phyloP scores from a whole-genome alignment of 1,139 yeast genomes.

The Suhomyces bokatorum region DNA sequence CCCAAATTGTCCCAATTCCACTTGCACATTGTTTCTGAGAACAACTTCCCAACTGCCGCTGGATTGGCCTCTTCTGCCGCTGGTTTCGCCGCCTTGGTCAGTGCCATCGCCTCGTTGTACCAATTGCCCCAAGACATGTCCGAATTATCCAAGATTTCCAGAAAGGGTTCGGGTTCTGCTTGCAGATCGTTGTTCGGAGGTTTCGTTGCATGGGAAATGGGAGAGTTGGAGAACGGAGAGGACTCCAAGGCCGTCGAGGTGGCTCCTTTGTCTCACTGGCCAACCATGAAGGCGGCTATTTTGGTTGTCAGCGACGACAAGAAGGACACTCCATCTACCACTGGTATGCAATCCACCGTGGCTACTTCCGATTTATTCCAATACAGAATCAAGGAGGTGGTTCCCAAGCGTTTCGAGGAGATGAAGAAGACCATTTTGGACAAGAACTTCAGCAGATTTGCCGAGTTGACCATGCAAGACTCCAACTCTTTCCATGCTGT shows the following conservation, averaged over 20 bases:
- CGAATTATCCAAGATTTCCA: conserved; percentile 87
- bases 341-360: conserved; percentile 96
- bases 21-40: conserved; percentile 84
- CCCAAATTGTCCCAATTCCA: conserved; percentile 65
- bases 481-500: conserved; percentile 97
- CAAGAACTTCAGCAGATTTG: conserved; percentile 77
- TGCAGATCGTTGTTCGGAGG: conserved; percentile 97
- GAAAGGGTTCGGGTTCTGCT: conserved; percentile 98
- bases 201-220: conserved; percentile 99
- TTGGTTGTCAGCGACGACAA: conserved; percentile 90
- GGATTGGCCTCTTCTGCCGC: conserved; percentile 98
- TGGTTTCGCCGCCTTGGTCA: conserved; percentile 94
- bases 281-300: conserved; percentile 86
- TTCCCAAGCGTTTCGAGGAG: conserved; percentile 76
- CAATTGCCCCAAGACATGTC: conserved; percentile 78
- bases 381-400: conserved; percentile 75
- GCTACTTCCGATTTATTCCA: conserved; percentile 82
- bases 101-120: conserved; percentile 80
- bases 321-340: conserved; percentile 91
- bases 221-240: conserved; percentile 63
- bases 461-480: conserved; percentile 90
- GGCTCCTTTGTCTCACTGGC: conserved; percentile 87
- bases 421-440: conserved; percentile 76
- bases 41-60: conserved; percentile 98
- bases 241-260: conserved; percentile 94